A percentile compares a stretch with the other conserved stretches of the same genome.
Conservation (phyloP, 1,284 basidiomycete species). For the Athelia psychrophila region DNA sequence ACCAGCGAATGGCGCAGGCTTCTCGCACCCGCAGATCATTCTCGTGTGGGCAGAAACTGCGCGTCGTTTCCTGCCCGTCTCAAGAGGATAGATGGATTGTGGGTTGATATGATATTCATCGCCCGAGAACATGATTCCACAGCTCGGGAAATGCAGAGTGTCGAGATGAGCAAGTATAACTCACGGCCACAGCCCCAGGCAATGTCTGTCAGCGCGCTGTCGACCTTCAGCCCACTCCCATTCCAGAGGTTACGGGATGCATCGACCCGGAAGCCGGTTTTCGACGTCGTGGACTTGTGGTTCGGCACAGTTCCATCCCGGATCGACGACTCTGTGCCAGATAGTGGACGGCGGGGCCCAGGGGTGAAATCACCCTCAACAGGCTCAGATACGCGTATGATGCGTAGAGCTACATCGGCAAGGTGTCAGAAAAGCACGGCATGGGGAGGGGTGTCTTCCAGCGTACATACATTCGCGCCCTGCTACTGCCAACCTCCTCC, state of each 20-base stretch:
- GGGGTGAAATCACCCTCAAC: conserved; percentile 27
- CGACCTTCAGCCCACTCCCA: conserved; percentile 69
- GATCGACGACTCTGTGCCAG: neutral
- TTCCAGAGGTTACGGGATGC: conserved; percentile 72
- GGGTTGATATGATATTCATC: too few relatives aligned
- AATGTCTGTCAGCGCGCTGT: conserved; percentile 75
- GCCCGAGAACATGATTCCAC: conserved; percentile 3
- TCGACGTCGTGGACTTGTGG: conserved; percentile 52
- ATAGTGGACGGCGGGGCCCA: neutral
- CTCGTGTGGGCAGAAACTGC: too few relatives aligned
- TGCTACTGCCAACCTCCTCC: conserved; percentile 61
- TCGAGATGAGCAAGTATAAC: conserved; percentile 26
- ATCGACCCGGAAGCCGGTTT: conserved; percentile 61
- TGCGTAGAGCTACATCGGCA: conserved; percentile 52
- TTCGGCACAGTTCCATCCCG: conserved; percentile 24
- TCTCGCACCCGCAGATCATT: too few relatives aligned
- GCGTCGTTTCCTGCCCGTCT: too few relatives aligned
- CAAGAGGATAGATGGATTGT: too few relatives aligned
- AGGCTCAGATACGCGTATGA: conserved; percentile 54
- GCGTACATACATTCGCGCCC: conserved; percentile 66
- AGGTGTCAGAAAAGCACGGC: conserved; percentile 6
- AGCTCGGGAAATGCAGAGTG: conserved; percentile 2
- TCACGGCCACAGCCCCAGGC: conserved; percentile 78
- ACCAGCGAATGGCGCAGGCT: too few relatives aligned
- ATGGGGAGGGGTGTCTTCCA: conserved; percentile 2